Evolutionary conservation across 345 rosid genomes (phyloP), one percentile per base, ranked within the genome.

Genomic region (Gossypium ekmanianum): DNA sequence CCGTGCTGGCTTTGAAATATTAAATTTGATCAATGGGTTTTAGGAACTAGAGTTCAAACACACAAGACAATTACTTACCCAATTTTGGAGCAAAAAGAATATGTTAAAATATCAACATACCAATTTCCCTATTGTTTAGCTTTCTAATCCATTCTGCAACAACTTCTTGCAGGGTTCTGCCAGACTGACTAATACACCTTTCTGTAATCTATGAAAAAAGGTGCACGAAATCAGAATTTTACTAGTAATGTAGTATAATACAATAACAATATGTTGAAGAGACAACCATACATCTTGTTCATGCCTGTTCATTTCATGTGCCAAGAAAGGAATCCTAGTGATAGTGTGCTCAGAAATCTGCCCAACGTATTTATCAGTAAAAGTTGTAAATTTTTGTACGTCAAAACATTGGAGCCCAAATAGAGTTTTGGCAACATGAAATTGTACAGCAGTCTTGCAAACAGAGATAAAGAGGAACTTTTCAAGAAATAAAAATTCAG

Each of bases 261-360:
- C 22, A 56, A 39, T 24, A 24, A 74, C 0, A 68, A 59, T 20
- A 45, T 22, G 16, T 22, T 17, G 26, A 6, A 74, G 50, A 11
- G 48, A 76, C 16, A 18, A 76, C 18, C 89, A 74, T 89, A 93
- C 98, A 86, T 90, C 90, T 75, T 92, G 97, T 75, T 91, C 98
- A 79, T 88, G 90, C 66, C 87, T 88, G 78, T 92, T 91, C 83
- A 76, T 88, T 79, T 89, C 97, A 81, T 94, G 98, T 41, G 88
- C 89, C 72, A 68, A 7, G 72, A 75, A 86, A 45, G 97, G 98
- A 82, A 92, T 87, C 79, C 84, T 78, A 50, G 89, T 82, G 63
- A 84, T 74, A n/a, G 79, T 70, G 62, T 85, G 91, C 61, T 90
- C 92, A 13, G 82, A 71, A 78, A 91, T 86, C 97, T 94, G 89